Percentiles rank a stretch among this genome's conserved stretches.
Conservation (phyloP, 257 asterid genomes). For the Scutellaria galericulata region DNA sequence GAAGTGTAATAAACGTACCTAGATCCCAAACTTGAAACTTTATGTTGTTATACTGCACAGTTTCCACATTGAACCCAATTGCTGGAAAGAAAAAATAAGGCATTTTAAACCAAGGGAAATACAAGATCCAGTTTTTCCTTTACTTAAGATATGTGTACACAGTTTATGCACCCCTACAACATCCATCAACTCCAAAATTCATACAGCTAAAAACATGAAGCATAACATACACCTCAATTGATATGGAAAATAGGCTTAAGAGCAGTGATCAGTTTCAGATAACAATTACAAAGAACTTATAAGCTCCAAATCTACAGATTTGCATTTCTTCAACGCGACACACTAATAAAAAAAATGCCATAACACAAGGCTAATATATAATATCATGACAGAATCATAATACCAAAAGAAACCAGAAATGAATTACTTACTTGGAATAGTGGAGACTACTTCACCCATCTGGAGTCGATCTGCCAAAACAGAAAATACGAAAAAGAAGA, state of each 20-base stretch:
- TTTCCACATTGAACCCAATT: constrained; percentile 90
- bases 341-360: constrained; percentile 1
- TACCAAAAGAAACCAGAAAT: not conserved
- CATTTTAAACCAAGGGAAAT: constrained; percentile 24
- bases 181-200: constrained; percentile 10
- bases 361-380: not conserved
- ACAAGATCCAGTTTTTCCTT: not conserved
- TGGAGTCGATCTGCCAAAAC: constrained; percentile 85
- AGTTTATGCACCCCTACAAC: constrained; percentile 12
- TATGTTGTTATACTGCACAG: constrained; percentile 79
- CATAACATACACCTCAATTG: not conserved
- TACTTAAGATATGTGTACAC: not conserved
- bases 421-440: constrained; percentile 75
- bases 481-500: not conserved
- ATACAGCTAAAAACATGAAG: constrained; percentile 8
- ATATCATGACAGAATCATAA: constrained; percentile 15
- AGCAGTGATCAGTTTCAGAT: constrained; percentile 28
- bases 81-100: constrained; percentile 52
- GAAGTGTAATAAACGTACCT: constrained; percentile 49
- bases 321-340: not conserved
- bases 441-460: constrained; percentile 98
- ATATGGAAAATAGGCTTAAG: not conserved
- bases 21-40: constrained; percentile 96
- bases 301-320: not conserved
- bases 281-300: constrained; percentile 3